These are phyloP conservation scores for Aureobasidium musti DNA, from an alignment of 2,329 filamentous ascomycete species.

Conservation along the genomic window DNA sequence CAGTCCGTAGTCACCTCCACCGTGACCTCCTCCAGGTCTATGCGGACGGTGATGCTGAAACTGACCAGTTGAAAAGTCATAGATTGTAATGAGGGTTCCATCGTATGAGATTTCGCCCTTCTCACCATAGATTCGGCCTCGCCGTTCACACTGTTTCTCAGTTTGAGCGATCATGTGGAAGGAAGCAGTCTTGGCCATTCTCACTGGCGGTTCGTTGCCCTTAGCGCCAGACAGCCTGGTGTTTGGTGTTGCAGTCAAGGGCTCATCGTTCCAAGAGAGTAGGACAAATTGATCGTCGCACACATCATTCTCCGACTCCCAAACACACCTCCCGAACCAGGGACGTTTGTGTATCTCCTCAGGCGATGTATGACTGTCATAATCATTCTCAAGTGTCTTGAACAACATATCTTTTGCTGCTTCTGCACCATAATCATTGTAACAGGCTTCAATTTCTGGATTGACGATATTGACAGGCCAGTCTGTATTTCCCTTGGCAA, in stretches of 20 bases:
- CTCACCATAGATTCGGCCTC: slow-evolving; percentile 83
- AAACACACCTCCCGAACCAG: slow-evolving; percentile 95
- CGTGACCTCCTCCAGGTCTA: slow-evolving; percentile 60
- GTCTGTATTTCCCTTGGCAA: slow-evolving; percentile 65
- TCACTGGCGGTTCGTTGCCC: slow-evolving; percentile 34
- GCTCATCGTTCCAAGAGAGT: slow-evolving; percentile 80
- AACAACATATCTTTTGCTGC: slow-evolving; percentile 57
- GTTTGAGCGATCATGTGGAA: slow-evolving; percentile 96
- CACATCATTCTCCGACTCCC: slow-evolving; percentile 89
- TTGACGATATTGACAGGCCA: slow-evolving; percentile 93
- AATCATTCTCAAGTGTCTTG: slow-evolving; percentile 55
- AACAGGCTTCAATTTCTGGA: slow-evolving; percentile 83
- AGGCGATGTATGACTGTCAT: slow-evolving; percentile 53
- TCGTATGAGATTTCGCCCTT: slow-evolving; percentile 86
- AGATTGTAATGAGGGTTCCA: slow-evolving; percentile 71
- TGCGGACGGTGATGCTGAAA: slow-evolving; percentile 54
- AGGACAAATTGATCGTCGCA: slow-evolving; percentile 91
- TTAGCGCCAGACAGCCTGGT: background rate
- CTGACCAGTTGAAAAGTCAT: slow-evolving; percentile 66
- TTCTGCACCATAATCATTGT: slow-evolving; percentile 48
- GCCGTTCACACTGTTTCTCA: slow-evolving; percentile 79
- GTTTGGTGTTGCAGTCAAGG: slow-evolving; percentile 37
- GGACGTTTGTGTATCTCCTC: slow-evolving; percentile 53
- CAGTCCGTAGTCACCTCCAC: slow-evolving; percentile 78
- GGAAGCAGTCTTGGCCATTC: slow-evolving; percentile 77